Evolutionary conservation across 768 basidiomycete species (phyloP).

Genomic region (Lactarius indigo): DNA sequence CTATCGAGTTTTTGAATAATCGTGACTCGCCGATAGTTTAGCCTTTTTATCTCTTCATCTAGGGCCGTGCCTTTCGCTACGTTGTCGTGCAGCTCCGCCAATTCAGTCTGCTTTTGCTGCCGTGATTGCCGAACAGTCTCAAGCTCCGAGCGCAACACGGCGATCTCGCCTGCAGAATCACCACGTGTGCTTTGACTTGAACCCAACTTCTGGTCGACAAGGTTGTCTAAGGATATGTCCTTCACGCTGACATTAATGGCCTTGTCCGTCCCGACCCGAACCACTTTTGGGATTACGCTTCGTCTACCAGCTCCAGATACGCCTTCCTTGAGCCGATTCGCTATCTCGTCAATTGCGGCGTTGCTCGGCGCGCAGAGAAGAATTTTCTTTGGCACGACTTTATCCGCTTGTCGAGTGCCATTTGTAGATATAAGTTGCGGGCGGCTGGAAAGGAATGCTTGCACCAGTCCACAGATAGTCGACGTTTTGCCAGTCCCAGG

Average conservation of each 20-base stretch:
- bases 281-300: constrained; percentile 66
- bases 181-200: constrained; percentile 36
- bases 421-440: constrained; percentile 43
- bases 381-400: constrained; percentile 60
- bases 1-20: constrained; percentile 71
- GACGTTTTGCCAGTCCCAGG: constrained; percentile 99
- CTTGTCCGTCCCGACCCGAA: constrained; percentile 81
- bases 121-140: constrained; percentile 61
- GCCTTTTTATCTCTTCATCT: constrained; percentile 64
- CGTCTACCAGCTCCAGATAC: constrained; percentile 54
- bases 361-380: constrained; percentile 97
- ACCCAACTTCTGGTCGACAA: constrained; percentile 76
- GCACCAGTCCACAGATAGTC: constrained; percentile 93
- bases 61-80: constrained; percentile 48
- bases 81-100: constrained; percentile 55
- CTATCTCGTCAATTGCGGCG: constrained; percentile 97
- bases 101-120: constrained; percentile 58
- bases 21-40: constrained; percentile 61
- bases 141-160: constrained; percentile 59
- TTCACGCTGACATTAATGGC: constrained; percentile 75
- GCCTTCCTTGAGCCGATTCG: constrained; percentile 80
- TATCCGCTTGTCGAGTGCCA: constrained; percentile 38
- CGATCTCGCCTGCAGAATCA: constrained; percentile 54
- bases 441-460: constrained; percentile 69
- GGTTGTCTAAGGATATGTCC: constrained; percentile 81